phyloP scores from a whole-genome alignment of 192 early-diverging fungal species.

The Coemansia sp. region DNA sequence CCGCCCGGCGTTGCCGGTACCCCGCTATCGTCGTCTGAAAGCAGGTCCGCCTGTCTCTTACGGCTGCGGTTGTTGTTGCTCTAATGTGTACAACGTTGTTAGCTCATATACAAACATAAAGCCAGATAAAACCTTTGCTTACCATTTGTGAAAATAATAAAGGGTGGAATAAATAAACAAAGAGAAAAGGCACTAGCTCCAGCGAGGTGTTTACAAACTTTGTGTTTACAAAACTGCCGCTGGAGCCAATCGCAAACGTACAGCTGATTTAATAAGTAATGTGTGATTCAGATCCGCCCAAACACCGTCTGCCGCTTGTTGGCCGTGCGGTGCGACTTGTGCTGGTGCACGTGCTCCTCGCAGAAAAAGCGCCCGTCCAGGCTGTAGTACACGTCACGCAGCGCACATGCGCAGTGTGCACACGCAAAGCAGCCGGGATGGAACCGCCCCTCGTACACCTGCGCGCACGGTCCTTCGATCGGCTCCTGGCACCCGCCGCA shows the following conservation, averaged over 20 bases:
- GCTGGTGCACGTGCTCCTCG: conserved; percentile 46
- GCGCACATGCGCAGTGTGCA: conserved; percentile 35
- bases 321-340: conserved; percentile 22
- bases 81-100: neutral
- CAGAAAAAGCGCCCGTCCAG: conserved; percentile 47
- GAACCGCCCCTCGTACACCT: conserved; percentile 81
- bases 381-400: conserved; percentile 56
- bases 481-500: conserved; percentile 76
- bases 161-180: conserved; percentile 3
- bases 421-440: conserved; percentile 88
- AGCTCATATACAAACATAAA: neutral
- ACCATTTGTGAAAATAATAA: neutral
- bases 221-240: neutral
- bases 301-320: conserved; percentile 49
- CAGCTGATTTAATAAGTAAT: neutral
- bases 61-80: conserved; percentile 13
- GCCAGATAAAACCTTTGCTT: neutral
- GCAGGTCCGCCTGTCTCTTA: conserved; percentile 45
- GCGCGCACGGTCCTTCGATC: conserved; percentile 89
- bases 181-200: neutral
- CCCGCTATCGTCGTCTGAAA: conserved; percentile 28
- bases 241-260: neutral
- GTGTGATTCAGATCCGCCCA: conserved; percentile 22
- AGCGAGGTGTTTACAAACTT: neutral
- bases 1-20: conserved; percentile 49